These are phyloP conservation scores for Suillus decipiens DNA, from an alignment of 768 basidiomycete genomes.

Conservation along the genomic window DNA sequence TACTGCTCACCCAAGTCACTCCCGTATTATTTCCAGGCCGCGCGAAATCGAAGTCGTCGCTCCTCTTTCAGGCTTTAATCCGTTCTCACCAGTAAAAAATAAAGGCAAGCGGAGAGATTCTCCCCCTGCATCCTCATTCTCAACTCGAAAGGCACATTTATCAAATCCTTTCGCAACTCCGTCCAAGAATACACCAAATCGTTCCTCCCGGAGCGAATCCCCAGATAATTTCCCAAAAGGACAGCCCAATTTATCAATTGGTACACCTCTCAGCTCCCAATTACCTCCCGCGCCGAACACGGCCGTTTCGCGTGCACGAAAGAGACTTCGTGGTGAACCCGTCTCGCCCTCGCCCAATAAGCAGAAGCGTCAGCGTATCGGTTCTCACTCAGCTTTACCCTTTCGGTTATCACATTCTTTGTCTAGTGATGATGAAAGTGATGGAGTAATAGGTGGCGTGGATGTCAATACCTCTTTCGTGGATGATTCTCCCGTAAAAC, in stretches of 20 bases:
- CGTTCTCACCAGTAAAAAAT: constrained; percentile 78
- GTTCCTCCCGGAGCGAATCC: constrained; percentile 30
- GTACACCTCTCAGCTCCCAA: constrained; percentile 22
- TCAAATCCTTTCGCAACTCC: constrained; percentile 52
- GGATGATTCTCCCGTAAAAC: constrained; percentile 72
- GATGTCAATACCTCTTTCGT: constrained; percentile 52
- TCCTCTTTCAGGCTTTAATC: constrained; percentile 63
- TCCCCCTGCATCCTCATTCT: constrained; percentile 22
- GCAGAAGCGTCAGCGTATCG: constrained; percentile 65
- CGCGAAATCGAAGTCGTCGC: constrained; percentile 53
- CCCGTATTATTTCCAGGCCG: constrained; percentile 44
- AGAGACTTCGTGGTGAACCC: constrained; percentile 79
- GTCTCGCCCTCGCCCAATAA: constrained; percentile 84
- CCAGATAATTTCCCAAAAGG: constrained; percentile 45
- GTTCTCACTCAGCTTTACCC: constrained; percentile 41
- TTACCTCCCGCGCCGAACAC: constrained; percentile 29
- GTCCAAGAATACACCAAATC: constrained; percentile 34
- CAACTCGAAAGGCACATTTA: constrained; percentile 16
- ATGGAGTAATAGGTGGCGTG: constrained; percentile 30
- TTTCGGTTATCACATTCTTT: constrained; percentile 36
- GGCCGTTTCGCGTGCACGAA: constrained; percentile 70
- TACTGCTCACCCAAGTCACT: constrained; percentile 26
- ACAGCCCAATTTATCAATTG: constrained; percentile 20
- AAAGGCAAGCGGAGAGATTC: constrained; percentile 45
- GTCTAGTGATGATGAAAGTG: constrained; percentile 39